Base-by-base conservation (phyloP, 495 filamentous ascomycete genomes). In the Tuber melanosporum region DNA sequence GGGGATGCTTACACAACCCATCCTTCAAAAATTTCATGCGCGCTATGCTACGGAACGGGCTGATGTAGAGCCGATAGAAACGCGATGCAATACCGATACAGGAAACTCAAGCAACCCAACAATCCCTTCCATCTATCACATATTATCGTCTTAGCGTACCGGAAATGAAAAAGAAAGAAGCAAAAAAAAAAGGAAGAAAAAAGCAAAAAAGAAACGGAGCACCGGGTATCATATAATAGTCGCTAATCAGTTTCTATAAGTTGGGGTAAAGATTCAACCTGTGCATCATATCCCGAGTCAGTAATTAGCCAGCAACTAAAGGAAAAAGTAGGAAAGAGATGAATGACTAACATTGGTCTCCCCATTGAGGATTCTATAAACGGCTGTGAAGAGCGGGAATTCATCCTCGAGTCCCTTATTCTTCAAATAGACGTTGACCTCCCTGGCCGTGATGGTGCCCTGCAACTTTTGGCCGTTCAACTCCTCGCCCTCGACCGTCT, bases 381-480 rank as follows among this genome's bases (percentile, higher is more conserved):
- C 94, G 26, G 92, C 92, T 73, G 92, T 97, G 79, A 99, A 93
- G 45, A 99, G 85, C 57, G 96, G 96, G 83, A 95, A 99, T 66
- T 97, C 92, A 39, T 89, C 85, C 85, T 96, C 94, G 78, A 89
- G 86, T 8, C 90, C 91, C 80, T 91, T 89, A 71, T 89, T 89
- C 86, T 91, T 93, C 84, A 99, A 85, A 85, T 98, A 98, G 69
- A 85, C 88, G 86, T 95, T 91, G 26, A 99, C 94, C 84, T 99
- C 96, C 71, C 89, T 89, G 32, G 95, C 92, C 49, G 96, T 99
- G 82, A 91, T 90, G 9, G 93, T 97, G 26, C 96, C 96, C 85
- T 98, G 96, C 79, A 99, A 86, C 86, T 94, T 97, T 88, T 99
- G 96, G 46, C 96, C 96, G 84, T 99, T 99, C 77, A 99, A 87